Evolutionary conservation across 306 rosid genomes (phyloP), one percentile per base, ranked within the genome.

Genomic region (Medicago lupulina): DNA sequence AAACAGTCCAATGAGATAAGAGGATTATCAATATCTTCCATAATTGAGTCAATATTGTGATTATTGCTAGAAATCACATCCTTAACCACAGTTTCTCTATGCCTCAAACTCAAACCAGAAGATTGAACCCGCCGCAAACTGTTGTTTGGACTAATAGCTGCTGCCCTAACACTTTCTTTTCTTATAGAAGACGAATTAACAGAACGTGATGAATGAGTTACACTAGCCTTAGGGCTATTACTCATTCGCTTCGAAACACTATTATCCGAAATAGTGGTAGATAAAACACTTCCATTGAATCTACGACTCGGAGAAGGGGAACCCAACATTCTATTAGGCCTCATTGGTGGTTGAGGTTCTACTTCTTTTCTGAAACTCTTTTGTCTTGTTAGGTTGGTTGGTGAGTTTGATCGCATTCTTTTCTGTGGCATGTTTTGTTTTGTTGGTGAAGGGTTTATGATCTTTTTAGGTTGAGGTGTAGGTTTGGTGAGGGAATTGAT

Each of bases 1-100:
- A 94, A 94, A 71, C 97, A 94, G 75, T 94, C 97, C 86, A 94
- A 84, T 73, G 95, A 82, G 69, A 94, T 90, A 66, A 90, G 86
- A 51, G 96, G 97, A 77, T 92, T 91, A n/a, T 88, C 80, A 74
- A 92, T 81, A 80, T 94, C 96, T 85, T 90, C 97, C 75, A 79
- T 73, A 15, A 79, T 70, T 64, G 74, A 47, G 43, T 89, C 91
- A 70, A 79, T 6, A 21, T 80, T 83, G 0, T 61, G 67, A 28
- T 80, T 74, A 44, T 71, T 68, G 21, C 59, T 68, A 46, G 81
- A 71, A 44, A 86, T 8, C 4, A 83, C 92, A 60, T 91, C 88
- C 63, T 82, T 82, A 53, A 81, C 96, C 1, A 87, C 83, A 14
- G 73, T 79, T 77, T 87, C 90, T 67, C 84, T 88, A 17, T 75